Evolutionary conservation across 768 basidiomycete species (phyloP), one percentile per base, ranked within the genome.

Genomic region (Psilocybe tampanensis): DNA sequence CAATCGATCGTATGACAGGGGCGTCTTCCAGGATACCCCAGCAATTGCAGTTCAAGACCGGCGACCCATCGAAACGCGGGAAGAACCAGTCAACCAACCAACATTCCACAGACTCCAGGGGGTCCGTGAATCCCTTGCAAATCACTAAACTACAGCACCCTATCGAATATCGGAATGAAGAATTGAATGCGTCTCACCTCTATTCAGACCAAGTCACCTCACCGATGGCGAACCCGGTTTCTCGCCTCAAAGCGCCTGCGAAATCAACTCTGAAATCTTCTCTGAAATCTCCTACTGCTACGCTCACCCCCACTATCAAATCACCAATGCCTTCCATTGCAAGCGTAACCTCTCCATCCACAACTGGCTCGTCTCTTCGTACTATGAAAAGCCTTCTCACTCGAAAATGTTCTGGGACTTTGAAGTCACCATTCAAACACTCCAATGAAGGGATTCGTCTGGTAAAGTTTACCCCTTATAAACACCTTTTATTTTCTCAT

Each of bases 1-100:
- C 89, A 0, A 80, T 92, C 34, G 81, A 86, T 62, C 81, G 83
- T 44, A 92, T 91, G 89, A 91, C 89, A 2, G 74, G 79, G 50
- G 73, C 78, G 13, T 81, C 83, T 1, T 75, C 75, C 39, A 70
- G 70, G 54, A 52, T 55, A 58, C 56, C 60, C 11, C 29, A 62
- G 9, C 47, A 55, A 15, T 15, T 15, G 7, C 4, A 13, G 36
- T 33, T 54, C 24, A 50, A 36, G 21, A 36, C 44, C 12, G 56
- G 45, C 3, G 47, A 12, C 41, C 47, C 26, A 39, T 21, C n/a
- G 9, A 4, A 29, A 23, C 54, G n/a, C 24, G 52, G 51, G 18
- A 55, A 48, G 19, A 53, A 26, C 13, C 55, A 29, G 9, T 11
- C 1, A 22, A 34, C 42, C 34, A 53, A 53, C 36, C 51, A 47